Percentiles rank a stretch among this genome's conserved stretches.
phyloP scores from a whole-genome alignment of 116 monocot genomes.

The Trichopus zeylanicus region DNA sequence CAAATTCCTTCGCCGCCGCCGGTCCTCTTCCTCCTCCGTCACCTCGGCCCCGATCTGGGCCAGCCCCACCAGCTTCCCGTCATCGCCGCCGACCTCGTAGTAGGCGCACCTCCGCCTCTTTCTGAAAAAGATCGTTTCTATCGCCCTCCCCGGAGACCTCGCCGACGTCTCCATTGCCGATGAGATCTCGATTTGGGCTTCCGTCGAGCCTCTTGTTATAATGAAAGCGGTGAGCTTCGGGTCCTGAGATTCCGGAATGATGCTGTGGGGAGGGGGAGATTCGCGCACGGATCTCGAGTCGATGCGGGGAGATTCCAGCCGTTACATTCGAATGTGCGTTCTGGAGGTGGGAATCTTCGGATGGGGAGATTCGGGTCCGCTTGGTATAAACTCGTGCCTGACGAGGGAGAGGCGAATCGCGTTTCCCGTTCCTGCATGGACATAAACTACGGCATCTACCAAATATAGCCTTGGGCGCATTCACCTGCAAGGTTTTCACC shows the following conservation, averaged over 20 bases:
- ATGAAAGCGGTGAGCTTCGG: not conserved
- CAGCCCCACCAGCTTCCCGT: constrained; percentile 46
- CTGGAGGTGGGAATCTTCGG: no score
- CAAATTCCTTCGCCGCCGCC: constrained; percentile 53
- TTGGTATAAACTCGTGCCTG: no score
- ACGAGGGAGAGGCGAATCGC: no score
- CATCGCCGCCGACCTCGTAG: constrained; percentile 32
- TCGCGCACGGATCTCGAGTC: no score
- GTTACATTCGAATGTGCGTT: no score
- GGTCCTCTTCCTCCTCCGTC: constrained; percentile 15
- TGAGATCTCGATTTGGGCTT: not conserved
- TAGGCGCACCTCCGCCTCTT: constrained; percentile 22
- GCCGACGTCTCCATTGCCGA: not conserved
- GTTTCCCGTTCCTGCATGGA: no score
- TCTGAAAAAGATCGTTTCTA: constrained; percentile 1
- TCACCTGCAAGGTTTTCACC: no score
- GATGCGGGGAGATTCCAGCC: no score
- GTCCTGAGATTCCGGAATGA: not conserved
- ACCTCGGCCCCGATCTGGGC: constrained; percentile 44
- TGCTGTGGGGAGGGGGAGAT: no score
- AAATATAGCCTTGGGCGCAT: no score
- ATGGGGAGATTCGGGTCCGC: no score
- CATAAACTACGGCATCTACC: no score
- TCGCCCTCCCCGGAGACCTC: constrained; percentile 14
- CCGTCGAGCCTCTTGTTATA: not conserved